Percentiles rank a stretch among this genome's conserved stretches.
Conservation (phyloP, 2,329 filamentous ascomycete species). For the Phoma herbarum region DNA sequence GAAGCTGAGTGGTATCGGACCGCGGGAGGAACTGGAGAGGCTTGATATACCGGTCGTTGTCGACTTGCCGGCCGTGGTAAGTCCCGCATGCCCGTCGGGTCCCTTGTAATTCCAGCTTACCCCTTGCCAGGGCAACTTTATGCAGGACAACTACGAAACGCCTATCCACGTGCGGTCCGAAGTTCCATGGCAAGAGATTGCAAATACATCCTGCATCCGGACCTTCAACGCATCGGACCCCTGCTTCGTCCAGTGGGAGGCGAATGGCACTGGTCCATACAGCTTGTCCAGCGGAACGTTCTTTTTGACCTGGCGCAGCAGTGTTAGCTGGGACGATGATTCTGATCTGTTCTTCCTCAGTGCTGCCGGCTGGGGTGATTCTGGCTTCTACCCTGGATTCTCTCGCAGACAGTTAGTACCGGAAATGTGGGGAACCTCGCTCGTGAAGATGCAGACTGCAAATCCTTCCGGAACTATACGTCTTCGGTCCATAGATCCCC, state of each 20-base stretch:
- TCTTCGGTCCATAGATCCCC: constrained; percentile 66
- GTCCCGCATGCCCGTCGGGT: neutral
- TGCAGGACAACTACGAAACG: neutral
- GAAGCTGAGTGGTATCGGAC: constrained; percentile 69
- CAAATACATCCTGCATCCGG: neutral
- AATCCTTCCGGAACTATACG: constrained; percentile 67
- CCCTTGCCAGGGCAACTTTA: neutral
- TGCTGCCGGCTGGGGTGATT: neutral
- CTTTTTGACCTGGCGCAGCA: neutral
- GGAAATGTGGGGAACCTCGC: constrained; percentile 51
- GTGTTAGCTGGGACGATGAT: neutral
- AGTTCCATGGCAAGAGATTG: neutral
- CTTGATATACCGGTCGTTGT: constrained; percentile 62
- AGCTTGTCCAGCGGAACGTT: neutral
- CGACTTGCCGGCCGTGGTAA: constrained; percentile 20
- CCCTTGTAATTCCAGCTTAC: neutral
- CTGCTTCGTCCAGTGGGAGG: neutral
- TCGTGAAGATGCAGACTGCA: constrained; percentile 65
- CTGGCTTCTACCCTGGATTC: neutral
- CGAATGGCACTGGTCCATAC: neutral
- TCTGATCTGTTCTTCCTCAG: neutral
- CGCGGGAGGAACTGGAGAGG: constrained; percentile 58
- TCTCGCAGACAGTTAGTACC: neutral
- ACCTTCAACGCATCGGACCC: neutral
- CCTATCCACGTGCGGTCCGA: neutral